Evolutionary conservation across 1,284 basidiomycete species (phyloP).

Genomic region (Apiotrichum veenhuisii): DNA sequence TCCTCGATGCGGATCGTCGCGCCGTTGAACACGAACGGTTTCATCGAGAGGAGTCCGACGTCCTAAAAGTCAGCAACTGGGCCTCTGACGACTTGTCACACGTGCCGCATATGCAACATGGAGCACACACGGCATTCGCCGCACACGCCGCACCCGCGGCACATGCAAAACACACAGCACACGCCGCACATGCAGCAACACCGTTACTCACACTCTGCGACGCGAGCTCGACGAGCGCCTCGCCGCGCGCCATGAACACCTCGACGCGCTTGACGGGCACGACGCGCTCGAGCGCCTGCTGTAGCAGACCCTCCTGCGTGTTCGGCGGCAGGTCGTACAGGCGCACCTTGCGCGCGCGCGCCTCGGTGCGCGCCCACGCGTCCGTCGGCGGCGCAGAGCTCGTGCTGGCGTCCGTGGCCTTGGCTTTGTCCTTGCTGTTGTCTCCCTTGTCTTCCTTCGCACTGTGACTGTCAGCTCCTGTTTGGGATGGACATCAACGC

Average conservation of each 20-base stretch:
- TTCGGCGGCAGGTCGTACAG: slow-evolving; percentile 68
- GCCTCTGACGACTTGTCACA: not conserved
- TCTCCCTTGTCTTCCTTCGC: not conserved
- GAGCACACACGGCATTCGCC: too few species aligned
- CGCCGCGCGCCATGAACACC: slow-evolving; percentile 61
- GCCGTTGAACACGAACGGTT: slow-evolving; percentile 65
- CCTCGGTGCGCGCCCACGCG: slow-evolving; percentile 53
- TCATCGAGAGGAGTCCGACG: slow-evolving; percentile 48
- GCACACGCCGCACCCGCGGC: too few species aligned
- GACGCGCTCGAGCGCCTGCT: slow-evolving; percentile 78
- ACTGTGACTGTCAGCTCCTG: not conserved
- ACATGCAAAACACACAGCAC: too few species aligned
- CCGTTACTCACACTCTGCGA: slow-evolving; percentile 51
- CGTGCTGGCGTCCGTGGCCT: not conserved
- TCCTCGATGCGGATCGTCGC: slow-evolving; percentile 24
- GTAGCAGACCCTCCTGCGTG: slow-evolving; percentile 79
- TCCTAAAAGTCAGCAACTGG: not conserved
- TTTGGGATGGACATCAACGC: too few species aligned
- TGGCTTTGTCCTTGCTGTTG: not conserved
- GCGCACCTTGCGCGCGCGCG: slow-evolving; percentile 59
- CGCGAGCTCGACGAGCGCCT: slow-evolving; percentile 74
- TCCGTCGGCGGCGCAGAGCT: not conserved
- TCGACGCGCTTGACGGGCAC: slow-evolving; percentile 69
- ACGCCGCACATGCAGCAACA: too few species aligned
- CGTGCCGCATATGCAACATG: too few species aligned